Conservation (phyloP, 495 filamentous ascomycete species). For the Penicillium turbatum region DNA sequence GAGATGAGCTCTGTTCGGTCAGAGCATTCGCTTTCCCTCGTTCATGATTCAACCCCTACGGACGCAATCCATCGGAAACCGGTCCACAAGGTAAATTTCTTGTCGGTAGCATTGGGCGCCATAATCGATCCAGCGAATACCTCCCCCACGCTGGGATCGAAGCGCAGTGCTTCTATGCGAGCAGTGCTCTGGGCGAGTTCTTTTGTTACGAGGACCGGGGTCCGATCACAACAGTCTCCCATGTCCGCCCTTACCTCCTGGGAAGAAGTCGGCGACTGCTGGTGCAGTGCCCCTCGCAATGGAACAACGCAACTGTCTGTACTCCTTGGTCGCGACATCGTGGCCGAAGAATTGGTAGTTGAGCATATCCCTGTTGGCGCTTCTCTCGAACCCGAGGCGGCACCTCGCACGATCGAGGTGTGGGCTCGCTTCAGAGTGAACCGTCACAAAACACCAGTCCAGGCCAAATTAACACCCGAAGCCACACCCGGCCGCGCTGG, state of each 20-base stretch:
- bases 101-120: slow-evolving; percentile 31
- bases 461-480: not conserved
- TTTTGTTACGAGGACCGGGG: not conserved
- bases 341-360: slow-evolving; percentile 45
- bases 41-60: slow-evolving; percentile 18
- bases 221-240: slow-evolving; percentile 18
- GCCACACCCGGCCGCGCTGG: not conserved
- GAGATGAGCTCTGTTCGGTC: slow-evolving; percentile 30
- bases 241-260: slow-evolving; percentile 35
- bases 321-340: slow-evolving; percentile 30
- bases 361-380: slow-evolving; percentile 42
- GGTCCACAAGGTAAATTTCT: slow-evolving; percentile 34
- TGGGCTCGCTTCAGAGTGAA: slow-evolving; percentile 38
- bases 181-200: slow-evolving; percentile 1
- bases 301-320: slow-evolving; percentile 42
- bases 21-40: slow-evolving; percentile 8
- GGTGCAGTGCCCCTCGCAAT: slow-evolving; percentile 38
- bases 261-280: slow-evolving; percentile 47
- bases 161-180: slow-evolving; percentile 5
- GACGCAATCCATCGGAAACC: slow-evolving; percentile 8
- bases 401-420: slow-evolving; percentile 45
- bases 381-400: slow-evolving; percentile 29
- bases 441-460: slow-evolving; percentile 1
- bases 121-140: slow-evolving; percentile 36
- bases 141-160: slow-evolving; percentile 25